A percentile compares a stretch with the other conserved stretches of the same genome.
Evolutionary conservation across 441 rosid genomes (phyloP).

Genomic region (Populus hybrid): DNA sequence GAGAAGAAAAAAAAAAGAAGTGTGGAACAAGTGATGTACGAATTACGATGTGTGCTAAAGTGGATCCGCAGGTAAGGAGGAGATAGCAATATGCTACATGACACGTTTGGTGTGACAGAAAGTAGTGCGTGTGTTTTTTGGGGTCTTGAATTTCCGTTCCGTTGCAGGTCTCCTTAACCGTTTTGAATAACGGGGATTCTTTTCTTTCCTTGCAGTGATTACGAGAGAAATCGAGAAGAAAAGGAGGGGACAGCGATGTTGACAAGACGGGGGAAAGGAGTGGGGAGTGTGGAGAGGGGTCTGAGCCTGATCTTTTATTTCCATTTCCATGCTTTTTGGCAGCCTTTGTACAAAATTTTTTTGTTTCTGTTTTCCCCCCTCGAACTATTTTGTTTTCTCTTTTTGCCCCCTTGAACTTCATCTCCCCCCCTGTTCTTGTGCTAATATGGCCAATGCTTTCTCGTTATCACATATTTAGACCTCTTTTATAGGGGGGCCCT

Average conservation of each 20-base stretch:
- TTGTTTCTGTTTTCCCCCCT: background rate
- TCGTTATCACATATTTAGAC: background rate
- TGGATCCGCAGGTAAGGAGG: no score
- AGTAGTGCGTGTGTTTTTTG: no score
- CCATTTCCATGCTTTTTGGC: conserved; percentile 36
- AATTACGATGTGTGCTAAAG: no score
- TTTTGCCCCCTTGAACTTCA: background rate
- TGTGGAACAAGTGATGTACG: no score
- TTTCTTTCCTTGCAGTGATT: background rate
- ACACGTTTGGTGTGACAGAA: background rate
- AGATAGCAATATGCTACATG: background rate
- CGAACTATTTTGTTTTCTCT: no score
- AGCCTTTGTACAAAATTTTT: conserved; percentile 19
- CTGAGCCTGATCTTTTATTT: conserved; percentile 21
- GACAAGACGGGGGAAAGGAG: conserved; percentile 27
- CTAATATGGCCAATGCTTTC: background rate
- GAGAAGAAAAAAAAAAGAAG: no score
- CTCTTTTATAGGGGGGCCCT: background rate
- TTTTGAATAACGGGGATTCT: conserved; percentile 21
- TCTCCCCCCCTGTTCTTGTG: background rate
- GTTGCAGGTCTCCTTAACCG: no score
- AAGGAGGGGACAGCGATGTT: conserved; percentile 12
- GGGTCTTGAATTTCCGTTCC: no score
- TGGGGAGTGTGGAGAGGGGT: background rate
- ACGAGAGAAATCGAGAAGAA: conserved; percentile 20